phyloP scores from a whole-genome alignment of 2,329 filamentous ascomycete species.

The Waltergamsia citrina region DNA sequence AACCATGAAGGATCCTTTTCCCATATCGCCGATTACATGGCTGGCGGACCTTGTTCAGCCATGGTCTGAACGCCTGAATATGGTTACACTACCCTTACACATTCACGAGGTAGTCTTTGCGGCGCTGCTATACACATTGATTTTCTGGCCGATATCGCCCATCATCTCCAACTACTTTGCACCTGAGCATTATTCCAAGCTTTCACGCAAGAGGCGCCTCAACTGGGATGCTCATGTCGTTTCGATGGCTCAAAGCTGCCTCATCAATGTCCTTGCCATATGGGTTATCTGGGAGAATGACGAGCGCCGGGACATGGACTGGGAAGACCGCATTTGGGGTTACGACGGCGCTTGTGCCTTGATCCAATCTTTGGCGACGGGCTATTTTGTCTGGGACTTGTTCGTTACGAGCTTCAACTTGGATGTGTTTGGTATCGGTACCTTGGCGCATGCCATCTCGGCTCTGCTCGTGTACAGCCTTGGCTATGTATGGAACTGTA shows the following conservation, averaged over 20 bases:
- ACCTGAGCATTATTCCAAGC: slow-evolving; percentile 54
- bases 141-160: slow-evolving; percentile 60
- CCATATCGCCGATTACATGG: slow-evolving; percentile 50
- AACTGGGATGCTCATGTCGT: slow-evolving; percentile 87
- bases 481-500: slow-evolving; percentile 58
- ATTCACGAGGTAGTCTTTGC: slow-evolving; percentile 66
- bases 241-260: slow-evolving; percentile 65
- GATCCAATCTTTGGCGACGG: slow-evolving; percentile 66
- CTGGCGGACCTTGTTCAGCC: slow-evolving; percentile 50
- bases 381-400: slow-evolving; percentile 82
- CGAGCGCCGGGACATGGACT: slow-evolving; percentile 57
- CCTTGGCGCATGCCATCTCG: slow-evolving; percentile 67
- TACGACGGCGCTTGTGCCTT: slow-evolving; percentile 65
- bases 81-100: slow-evolving; percentile 64
- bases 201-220: slow-evolving; percentile 50
- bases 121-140: slow-evolving; percentile 57
- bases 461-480: slow-evolving; percentile 67
- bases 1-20: slow-evolving; percentile 66
- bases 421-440: slow-evolving; percentile 64
- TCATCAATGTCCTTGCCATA: slow-evolving; percentile 65
- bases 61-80: slow-evolving; percentile 48
- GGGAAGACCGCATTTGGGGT: slow-evolving; percentile 63
- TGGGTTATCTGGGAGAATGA: slow-evolving; percentile 63
- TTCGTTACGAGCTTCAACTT: slow-evolving; percentile 59
- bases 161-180: slow-evolving; percentile 52